Evolutionary conservation across 371 early-diverging fungal species (phyloP), one percentile per base, ranked within the genome.

Genomic region (Mucor mucedo): DNA sequence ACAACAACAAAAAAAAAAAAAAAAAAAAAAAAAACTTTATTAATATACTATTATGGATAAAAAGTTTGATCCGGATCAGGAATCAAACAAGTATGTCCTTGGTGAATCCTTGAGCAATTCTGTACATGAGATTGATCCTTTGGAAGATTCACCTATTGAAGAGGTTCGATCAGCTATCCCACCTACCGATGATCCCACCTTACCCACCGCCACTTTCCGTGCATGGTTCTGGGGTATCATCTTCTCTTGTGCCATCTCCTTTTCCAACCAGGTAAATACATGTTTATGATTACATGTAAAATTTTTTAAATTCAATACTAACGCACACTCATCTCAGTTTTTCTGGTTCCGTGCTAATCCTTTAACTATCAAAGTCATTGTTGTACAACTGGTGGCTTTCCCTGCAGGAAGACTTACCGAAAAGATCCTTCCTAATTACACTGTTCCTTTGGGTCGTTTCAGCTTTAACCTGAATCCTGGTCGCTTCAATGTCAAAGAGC

Each of bases 401-500:
- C 91, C 91, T 0, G 60, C 87, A 9, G 93, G 93, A 11, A 76
- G 72, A 39, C 35, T 89, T 14, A 68, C 89, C 68, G 86, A 83
- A n/a, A 71, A 79, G 45, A 45, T 80, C 29, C 68, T 90, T 56
- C 89, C 90, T 39, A 57, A 68, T 14, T 73, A 73, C 63, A 54
- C 40, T 30, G 13, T 68, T 5, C 66, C 60, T 21, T 61, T 72
- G 0, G 75, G 73, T 13, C 70, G 63, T 2, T 72, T 64, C 38
- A 67, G 66, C 5, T 67, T 65, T 32, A 64, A 73, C 28, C 73
- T 91, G 28, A 93, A 93, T 63, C 91, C 92, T 2, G 91, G 92
- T 5, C 88, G 86, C 8, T 93, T 93, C 77, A 84, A 77, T 60
- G 84, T 91, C 58, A 93, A 93, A 77, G 88, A 91, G 72, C 89